These are phyloP conservation scores for Coccomyxa sp. DNA, from an alignment of 139 green algal genomes.

Conservation along the genomic window DNA sequence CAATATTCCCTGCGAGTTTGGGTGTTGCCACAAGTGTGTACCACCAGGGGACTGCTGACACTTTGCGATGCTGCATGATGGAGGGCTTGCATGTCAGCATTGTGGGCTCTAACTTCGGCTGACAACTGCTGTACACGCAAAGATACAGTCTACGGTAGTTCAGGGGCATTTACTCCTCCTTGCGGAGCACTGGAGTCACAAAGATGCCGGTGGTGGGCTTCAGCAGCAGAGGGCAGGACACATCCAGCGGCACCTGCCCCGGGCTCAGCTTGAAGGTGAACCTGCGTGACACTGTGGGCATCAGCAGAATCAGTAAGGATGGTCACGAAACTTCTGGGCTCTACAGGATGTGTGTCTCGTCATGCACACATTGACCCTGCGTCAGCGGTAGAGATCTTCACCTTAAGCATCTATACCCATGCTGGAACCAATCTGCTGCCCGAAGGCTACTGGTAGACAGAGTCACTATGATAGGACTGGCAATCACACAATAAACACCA, in stretches of 20 bases:
- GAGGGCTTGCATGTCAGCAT: no score
- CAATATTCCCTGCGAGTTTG: no score
- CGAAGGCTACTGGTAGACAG: not conserved
- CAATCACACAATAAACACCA: not conserved
- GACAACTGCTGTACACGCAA: no score
- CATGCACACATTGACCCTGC: not conserved
- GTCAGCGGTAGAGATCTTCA: not conserved
- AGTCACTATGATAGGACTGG: not conserved
- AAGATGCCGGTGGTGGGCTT: not conserved
- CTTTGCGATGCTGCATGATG: no score
- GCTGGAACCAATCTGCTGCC: not conserved
- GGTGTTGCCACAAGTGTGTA: no score
- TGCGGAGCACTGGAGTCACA: not conserved
- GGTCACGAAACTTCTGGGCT: not conserved
- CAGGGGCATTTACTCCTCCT: not conserved
- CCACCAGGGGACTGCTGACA: no score
- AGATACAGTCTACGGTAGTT: no score
- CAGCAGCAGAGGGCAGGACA: not conserved
- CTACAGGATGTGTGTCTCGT: not conserved
- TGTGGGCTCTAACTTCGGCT: no score
- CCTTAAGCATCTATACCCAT: not conserved
- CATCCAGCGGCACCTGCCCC: not conserved
- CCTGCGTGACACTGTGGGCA: no score
- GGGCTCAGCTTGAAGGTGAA: conserved; percentile 1
- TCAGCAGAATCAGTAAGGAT: no score